Base-by-base conservation (phyloP, 805 yeast species). In the Starmerella riodocensis region DNA sequence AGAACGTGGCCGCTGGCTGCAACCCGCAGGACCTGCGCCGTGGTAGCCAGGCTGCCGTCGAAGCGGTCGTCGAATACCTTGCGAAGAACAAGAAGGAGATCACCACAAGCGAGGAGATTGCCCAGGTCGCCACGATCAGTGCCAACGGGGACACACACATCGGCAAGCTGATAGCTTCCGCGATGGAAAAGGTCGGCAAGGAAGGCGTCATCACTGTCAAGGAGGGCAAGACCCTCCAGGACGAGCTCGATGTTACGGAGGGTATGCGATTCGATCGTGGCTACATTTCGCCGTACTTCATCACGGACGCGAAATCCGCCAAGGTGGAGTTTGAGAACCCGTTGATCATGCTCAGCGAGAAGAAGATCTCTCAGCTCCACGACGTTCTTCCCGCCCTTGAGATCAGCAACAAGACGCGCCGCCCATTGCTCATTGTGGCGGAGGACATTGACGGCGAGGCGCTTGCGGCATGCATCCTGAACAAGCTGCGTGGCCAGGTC, bases 191-290 rank as follows among this genome's bases (percentile, higher is more conserved):
- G 64, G 98, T 88, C 45, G 98, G 98, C 54, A 85, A 88, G 66
- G 97, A 88, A 63, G 98, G 98, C 70, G 97, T 88, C 48, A 86
- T 88, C 62, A 88, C 97, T 52, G 91, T 88, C 56, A 88, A 79
- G 70, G 95, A 84, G 65, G 97, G 97, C 54, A 86, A 84, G 71
- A 91, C 96, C 53, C 69, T 88, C 54, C 94, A 82, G 62, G 98
- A 88, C 61, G 94, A 84, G 63, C 74, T 88, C 54, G 96, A 86
- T 66, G 93, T 88, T 46, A 91, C 86, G 48, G 96, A 88, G 69
- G 98, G 98, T 66, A 84, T 88, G 94, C 78, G 88, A 67, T 88
- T 91, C 59, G 95, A 85, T 68, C 82, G 97, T 59, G 97, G 97
- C 54, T 91, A 73, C 72, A 83, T 88, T 58, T 83, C 94, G 32